phyloP scores from a whole-genome alignment of 2,329 filamentous ascomycete genomes.

The Aaosphaeria pasadenensis region DNA sequence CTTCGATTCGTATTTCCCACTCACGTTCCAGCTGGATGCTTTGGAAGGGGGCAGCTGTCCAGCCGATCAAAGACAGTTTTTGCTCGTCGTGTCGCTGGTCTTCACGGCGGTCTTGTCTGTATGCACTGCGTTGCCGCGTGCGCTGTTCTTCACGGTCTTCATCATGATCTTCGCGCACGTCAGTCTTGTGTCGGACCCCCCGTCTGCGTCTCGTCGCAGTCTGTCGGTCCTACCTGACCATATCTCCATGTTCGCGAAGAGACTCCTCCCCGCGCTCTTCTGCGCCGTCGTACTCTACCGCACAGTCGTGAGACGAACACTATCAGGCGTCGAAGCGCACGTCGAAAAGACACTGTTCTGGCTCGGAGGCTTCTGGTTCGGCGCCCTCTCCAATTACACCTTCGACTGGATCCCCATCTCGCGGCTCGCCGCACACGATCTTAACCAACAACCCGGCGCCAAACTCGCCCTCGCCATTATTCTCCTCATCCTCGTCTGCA shows the following conservation, averaged over 20 bases:
- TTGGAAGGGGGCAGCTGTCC: slow-evolving; percentile 39
- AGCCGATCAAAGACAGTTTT: not conserved
- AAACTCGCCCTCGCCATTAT: slow-evolving; percentile 76
- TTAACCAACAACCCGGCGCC: slow-evolving; percentile 84
- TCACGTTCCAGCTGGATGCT: slow-evolving; percentile 73
- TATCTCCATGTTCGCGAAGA: slow-evolving; percentile 62
- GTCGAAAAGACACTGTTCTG: slow-evolving; percentile 86
- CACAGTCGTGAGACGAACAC: slow-evolving; percentile 72
- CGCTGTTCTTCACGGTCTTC: slow-evolving; percentile 65
- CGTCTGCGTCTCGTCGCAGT: slow-evolving; percentile 55
- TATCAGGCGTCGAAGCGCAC: slow-evolving; percentile 72
- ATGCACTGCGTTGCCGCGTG: slow-evolving; percentile 63
- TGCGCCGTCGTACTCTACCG: slow-evolving; percentile 80
- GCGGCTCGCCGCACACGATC: slow-evolving; percentile 81
- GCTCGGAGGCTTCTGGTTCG: slow-evolving; percentile 86
- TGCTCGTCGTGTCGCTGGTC: not conserved
- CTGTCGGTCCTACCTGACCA: slow-evolving; percentile 48
- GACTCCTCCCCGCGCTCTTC: slow-evolving; percentile 82
- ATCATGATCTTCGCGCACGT: slow-evolving; percentile 82
- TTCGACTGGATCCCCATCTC: slow-evolving; percentile 91
- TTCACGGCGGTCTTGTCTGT: not conserved
- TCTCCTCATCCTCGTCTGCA: slow-evolving; percentile 63
- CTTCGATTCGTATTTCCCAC: slow-evolving; percentile 86
- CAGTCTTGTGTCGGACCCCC: slow-evolving; percentile 82
- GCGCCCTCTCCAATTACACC: slow-evolving; percentile 88